Percentiles rank a stretch among this genome's conserved stretches.
Evolutionary conservation across 2,329 filamentous ascomycete species (phyloP).

Genomic region (Fusarium sacchari): DNA sequence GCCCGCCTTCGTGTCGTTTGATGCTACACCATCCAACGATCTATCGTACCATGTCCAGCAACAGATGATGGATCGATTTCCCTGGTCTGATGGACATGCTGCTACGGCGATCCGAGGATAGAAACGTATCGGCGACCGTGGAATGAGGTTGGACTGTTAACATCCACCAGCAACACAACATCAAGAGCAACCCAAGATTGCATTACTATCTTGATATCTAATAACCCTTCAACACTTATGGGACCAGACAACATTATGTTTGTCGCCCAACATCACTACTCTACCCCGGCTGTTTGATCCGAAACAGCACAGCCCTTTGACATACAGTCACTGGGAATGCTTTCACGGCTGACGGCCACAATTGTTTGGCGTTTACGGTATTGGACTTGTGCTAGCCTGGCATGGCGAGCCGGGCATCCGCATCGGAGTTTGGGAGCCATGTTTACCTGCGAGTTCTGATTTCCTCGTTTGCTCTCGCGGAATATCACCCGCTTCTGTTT

Average conservation of each 20-base stretch:
- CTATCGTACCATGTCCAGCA: slow-evolving; percentile 53
- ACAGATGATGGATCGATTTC: slow-evolving; percentile 58
- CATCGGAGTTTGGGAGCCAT: slow-evolving; percentile 41
- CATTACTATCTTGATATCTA: slow-evolving; percentile 29
- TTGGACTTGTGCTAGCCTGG: slow-evolving; percentile 35
- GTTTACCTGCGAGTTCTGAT: slow-evolving; percentile 13
- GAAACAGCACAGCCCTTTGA: slow-evolving; percentile 31
- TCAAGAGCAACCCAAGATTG: slow-evolving; percentile 22
- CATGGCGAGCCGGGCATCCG: slow-evolving; percentile 37
- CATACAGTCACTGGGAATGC: slow-evolving; percentile 18
- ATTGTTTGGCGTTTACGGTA: slow-evolving; percentile 41
- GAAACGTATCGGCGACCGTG: slow-evolving; percentile 34
- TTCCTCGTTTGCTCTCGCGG: slow-evolving; percentile 10
- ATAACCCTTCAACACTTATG: slow-evolving; percentile 3
- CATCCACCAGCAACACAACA: slow-evolving; percentile 8
- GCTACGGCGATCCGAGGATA: slow-evolving; percentile 60
- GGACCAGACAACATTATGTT: background rate
- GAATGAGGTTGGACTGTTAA: slow-evolving; percentile 18
- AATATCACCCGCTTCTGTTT: slow-evolving; percentile 23
- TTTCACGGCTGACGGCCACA: slow-evolving; percentile 31
- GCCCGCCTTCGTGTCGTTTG: slow-evolving; percentile 57
- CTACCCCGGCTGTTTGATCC: slow-evolving; percentile 33
- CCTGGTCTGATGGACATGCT: slow-evolving; percentile 59
- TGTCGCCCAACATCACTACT: slow-evolving; percentile 11
- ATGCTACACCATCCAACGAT: slow-evolving; percentile 58